Evolutionary conservation across 805 yeast species (phyloP), one percentile per base, ranked within the genome.

Genomic region (Wickerhamiella azymoides): DNA sequence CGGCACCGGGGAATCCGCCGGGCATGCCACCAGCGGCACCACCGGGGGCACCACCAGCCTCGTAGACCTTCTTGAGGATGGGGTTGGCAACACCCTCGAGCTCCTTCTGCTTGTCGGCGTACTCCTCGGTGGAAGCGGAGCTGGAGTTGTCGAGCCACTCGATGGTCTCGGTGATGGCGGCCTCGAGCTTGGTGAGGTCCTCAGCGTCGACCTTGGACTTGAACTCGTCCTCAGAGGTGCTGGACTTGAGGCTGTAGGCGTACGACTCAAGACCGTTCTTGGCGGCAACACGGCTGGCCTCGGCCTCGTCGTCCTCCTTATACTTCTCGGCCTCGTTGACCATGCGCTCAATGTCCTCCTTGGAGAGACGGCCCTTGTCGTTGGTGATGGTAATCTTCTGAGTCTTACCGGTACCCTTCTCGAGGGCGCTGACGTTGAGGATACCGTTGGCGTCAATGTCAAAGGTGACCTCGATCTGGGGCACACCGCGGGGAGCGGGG

Each of bases 361-460:
- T 77, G 53, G 96, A 81, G 68, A 89, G 83, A 82, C 95, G 84
- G 71, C 97, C 97, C 67, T 88, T 92, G 65, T 95, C 94, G 82
- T 92, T 89, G 60, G 96, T 85, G 77, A 92, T 92, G 68, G 96
- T 89, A 67, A 92, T 89, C 80, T 89, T 84, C 67, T 95, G 92
- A 58, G 96, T 76, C 72, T 89, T 86, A 73, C 98, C 98, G 57
- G 97, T 89, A 53, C 96, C 88, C 75, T 89, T 89, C 77, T 89
- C 98, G 65, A 82, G 80, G 55, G 98, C 98, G 60, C 96, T 88
- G 63, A 89, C 98, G 83, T 89, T 92, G 70, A 89, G 79, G 77
- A 89, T 92, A 79, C 98, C 98, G 73, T 89, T 92, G 66, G 97
- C 97, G 72, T 92, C 98, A 65, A 92, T 89, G 72, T 89, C 95